Evolutionary conservation across 352 stramenopile genomes (phyloP).

Genomic region (Phytopythium litorale): DNA sequence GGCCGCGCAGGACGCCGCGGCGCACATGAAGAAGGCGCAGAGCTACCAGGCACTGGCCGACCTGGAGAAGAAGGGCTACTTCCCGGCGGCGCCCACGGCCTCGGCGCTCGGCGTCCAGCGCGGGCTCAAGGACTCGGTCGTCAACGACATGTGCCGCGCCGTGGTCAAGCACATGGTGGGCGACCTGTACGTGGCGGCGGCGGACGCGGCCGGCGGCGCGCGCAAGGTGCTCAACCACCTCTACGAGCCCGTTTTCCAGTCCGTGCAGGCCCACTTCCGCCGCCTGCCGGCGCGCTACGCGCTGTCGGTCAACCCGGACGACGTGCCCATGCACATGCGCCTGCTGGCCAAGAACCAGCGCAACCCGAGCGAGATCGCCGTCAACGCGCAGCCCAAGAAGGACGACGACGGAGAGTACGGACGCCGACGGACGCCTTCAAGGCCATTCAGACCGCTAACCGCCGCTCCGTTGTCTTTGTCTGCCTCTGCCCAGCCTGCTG

Average conservation of each 20-base stretch:
- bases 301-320: conserved; percentile 80
- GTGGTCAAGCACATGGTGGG: conserved; percentile 89
- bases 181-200: conserved; percentile 78
- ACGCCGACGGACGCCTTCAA: neutral
- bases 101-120: conserved; percentile 78
- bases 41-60: conserved; percentile 81
- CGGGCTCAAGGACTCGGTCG: conserved; percentile 80
- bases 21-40: conserved; percentile 68
- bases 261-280: conserved; percentile 79
- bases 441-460: neutral
- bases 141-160: conserved; percentile 86
- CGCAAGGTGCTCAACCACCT: conserved; percentile 84
- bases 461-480: conserved; percentile 6
- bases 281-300: conserved; percentile 80
- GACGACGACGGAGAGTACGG: conserved; percentile 85
- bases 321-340: conserved; percentile 87
- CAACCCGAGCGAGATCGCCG: conserved; percentile 73
- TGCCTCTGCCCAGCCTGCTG: conserved; percentile 38
- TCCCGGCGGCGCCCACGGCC: conserved; percentile 66
- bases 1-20: conserved; percentile 15
- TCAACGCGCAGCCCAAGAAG: conserved; percentile 83
- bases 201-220: conserved; percentile 44
- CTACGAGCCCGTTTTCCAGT: conserved; percentile 83
- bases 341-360: conserved; percentile 78
- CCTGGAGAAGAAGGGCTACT: conserved; percentile 83